Percentiles rank a stretch among this genome's conserved stretches.
phyloP scores from a whole-genome alignment of 2,329 filamentous ascomycete genomes.

The Talaromyces sp. region DNA sequence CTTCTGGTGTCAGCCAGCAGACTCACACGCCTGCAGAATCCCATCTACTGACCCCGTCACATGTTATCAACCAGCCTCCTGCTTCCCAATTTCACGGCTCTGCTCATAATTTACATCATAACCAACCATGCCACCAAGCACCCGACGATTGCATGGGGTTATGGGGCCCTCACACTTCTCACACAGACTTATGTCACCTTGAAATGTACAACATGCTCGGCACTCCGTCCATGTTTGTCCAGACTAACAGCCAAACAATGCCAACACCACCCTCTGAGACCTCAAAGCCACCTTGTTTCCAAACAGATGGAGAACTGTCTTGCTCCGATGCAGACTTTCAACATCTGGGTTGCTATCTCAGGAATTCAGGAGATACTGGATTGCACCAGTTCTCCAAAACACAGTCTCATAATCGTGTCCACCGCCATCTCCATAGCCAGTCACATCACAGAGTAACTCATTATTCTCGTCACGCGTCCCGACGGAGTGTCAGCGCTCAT shows the following conservation, averaged over 20 bases:
- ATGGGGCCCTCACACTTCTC: slow-evolving; percentile 16
- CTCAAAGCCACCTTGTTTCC: slow-evolving; percentile 18
- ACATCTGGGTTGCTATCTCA: slow-evolving; percentile 23
- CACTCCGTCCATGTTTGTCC: slow-evolving; percentile 15
- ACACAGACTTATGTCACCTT: slow-evolving; percentile 24
- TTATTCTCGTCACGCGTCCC: slow-evolving; percentile 30
- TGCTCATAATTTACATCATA: neutral
- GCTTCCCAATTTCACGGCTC: slow-evolving; percentile 6
- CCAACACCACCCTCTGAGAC: slow-evolving; percentile 1
- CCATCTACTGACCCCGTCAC: neutral
- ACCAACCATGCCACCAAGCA: slow-evolving; percentile 14
- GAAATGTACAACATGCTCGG: slow-evolving; percentile 32
- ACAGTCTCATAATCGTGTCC: slow-evolving; percentile 12
- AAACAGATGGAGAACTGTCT: slow-evolving; percentile 18
- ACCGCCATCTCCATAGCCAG: slow-evolving; percentile 28
- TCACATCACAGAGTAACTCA: slow-evolving; percentile 29
- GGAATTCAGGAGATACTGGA: slow-evolving; percentile 16
- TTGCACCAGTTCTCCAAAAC: slow-evolving; percentile 19
- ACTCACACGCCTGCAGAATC: slow-evolving; percentile 3
- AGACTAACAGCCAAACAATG: slow-evolving; percentile 1
- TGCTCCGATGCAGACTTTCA: slow-evolving; percentile 28
- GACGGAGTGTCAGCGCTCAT: slow-evolving; percentile 32
- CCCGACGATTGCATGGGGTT: slow-evolving; percentile 24
- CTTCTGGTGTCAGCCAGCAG: slow-evolving; percentile 13
- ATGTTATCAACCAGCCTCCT: neutral